Conservation (phyloP, 306 rosid genomes). For the Lotus japonicus region DNA sequence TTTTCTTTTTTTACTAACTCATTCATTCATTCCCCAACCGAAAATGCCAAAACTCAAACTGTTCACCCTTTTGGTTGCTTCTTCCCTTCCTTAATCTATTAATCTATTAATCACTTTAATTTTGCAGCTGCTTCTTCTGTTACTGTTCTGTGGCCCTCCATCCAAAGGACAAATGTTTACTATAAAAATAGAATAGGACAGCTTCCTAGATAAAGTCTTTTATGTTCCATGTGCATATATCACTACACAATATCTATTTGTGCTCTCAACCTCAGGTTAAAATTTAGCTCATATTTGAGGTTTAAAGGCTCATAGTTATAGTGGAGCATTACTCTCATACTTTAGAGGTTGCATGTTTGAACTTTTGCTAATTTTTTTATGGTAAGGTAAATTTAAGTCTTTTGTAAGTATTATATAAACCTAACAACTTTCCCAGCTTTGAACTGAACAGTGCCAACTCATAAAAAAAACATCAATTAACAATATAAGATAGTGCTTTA, state of each 20-base stretch:
- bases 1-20: constrained; percentile 17
- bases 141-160: constrained; percentile 40
- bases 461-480: too few relatives aligned
- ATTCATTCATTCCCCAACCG: constrained; percentile 17
- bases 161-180: constrained; percentile 26
- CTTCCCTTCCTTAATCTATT: background rate
- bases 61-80: constrained; percentile 34
- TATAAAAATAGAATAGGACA: constrained; percentile 19
- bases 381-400: too few relatives aligned
- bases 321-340: too few relatives aligned
- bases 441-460: too few relatives aligned
- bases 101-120: constrained; percentile 17
- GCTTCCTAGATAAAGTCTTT: background rate
- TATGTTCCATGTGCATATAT: background rate
- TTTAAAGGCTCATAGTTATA: too few relatives aligned
- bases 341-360: too few relatives aligned
- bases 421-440: too few relatives aligned
- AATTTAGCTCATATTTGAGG: too few relatives aligned
- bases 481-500: too few relatives aligned
- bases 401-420: too few relatives aligned
- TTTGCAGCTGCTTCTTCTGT: constrained; percentile 34
- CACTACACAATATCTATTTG: background rate
- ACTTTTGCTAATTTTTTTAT: too few relatives aligned
- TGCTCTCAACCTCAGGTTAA: background rate
- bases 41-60: constrained; percentile 46